Percentiles rank a stretch among this genome's conserved stretches.
These are phyloP conservation scores for Neurospora tetraspora DNA, from an alignment of 495 filamentous ascomycete species.

Conservation along the genomic window DNA sequence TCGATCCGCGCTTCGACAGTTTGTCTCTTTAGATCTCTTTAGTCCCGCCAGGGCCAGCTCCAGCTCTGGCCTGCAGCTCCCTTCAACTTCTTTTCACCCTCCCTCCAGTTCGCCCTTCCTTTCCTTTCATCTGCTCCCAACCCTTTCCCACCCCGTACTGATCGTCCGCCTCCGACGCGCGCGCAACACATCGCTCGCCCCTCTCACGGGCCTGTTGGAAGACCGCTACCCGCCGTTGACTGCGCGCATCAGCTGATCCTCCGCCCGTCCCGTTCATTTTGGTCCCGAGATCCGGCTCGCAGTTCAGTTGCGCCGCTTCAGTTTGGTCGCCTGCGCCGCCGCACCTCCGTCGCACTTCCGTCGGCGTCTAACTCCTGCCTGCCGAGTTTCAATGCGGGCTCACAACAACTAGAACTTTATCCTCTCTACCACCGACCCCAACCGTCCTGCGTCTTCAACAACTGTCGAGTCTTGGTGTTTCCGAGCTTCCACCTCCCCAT, in stretches of 20 bases:
- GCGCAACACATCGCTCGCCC: not conserved
- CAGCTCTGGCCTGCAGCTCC: not conserved
- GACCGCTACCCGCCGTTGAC: not conserved
- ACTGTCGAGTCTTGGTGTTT: not conserved
- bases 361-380: not conserved
- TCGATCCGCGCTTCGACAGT: not conserved
- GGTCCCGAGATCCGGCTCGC: not conserved
- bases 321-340: not conserved
- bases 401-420: not conserved
- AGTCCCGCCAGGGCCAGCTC: not conserved
- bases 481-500: not conserved
- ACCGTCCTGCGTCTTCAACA: not conserved
- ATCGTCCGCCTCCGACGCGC: not conserved
- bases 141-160: not conserved
- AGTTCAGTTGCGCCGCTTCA: not conserved
- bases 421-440: not conserved
- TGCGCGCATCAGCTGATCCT: not conserved
- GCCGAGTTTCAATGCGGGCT: not conserved
- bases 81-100: not conserved
- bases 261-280: not conserved
- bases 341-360: not conserved
- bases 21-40: not conserved
- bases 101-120: not conserved
- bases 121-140: not conserved
- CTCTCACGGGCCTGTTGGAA: not conserved